These are phyloP conservation scores for Hypoxylon fragiforme DNA, from an alignment of 495 filamentous ascomycete genomes.

Conservation along the genomic window DNA sequence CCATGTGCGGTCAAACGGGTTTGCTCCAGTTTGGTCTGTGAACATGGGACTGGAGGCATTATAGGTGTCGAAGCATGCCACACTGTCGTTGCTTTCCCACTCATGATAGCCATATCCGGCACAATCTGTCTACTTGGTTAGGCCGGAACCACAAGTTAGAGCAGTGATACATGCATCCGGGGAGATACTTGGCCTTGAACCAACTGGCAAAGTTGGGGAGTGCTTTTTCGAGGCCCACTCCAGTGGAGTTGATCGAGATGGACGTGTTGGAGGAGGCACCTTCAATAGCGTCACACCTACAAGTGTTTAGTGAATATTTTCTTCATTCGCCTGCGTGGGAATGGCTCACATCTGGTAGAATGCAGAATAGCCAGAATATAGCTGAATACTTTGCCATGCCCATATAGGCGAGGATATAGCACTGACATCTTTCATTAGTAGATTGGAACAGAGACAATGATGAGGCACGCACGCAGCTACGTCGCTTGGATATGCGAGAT, in stretches of 20 bases:
- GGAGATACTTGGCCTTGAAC: conserved; percentile 51
- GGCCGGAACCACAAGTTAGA: not conserved
- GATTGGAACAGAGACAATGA: too few relatives aligned
- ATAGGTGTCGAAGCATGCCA: conserved; percentile 59
- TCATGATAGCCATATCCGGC: conserved; percentile 50
- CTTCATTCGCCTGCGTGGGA: not conserved
- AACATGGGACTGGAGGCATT: conserved; percentile 57
- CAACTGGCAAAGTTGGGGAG: conserved; percentile 58
- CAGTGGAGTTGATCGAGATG: conserved; percentile 42
- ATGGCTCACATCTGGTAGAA: conserved; percentile 56
- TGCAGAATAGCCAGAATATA: conserved; percentile 49
- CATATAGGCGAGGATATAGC: conserved; percentile 60
- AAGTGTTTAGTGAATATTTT: not conserved
- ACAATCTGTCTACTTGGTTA: conserved; percentile 24
- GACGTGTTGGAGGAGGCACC: conserved; percentile 33
- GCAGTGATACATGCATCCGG: conserved; percentile 48
- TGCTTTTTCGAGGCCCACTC: conserved; percentile 59
- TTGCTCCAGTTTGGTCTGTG: conserved; percentile 53
- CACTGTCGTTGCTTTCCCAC: conserved; percentile 44
- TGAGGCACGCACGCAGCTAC: conserved; percentile 50
- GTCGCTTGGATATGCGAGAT: conserved; percentile 57
- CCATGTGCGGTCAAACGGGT: conserved; percentile 60
- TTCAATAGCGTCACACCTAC: conserved; percentile 43
- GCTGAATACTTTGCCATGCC: conserved; percentile 59
- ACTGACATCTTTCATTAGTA: conserved; percentile 33